phyloP scores from a whole-genome alignment of 2,329 filamentous ascomycete genomes.

The Zymoseptoria passerinii region DNA sequence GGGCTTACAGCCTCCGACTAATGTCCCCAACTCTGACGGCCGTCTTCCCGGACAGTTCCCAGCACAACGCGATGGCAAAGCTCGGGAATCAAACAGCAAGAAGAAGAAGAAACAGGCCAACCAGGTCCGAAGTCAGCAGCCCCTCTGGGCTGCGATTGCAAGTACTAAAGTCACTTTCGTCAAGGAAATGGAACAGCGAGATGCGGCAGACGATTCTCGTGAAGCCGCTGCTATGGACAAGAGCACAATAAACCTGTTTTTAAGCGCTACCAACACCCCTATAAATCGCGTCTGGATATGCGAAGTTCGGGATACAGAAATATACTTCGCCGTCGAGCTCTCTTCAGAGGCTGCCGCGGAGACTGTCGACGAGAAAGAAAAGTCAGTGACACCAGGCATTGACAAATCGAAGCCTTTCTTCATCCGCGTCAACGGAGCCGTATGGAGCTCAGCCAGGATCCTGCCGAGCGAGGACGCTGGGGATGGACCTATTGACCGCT shows the following conservation, averaged over 20 bases:
- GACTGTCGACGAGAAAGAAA: constrained; percentile 28
- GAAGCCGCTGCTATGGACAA: constrained; percentile 68
- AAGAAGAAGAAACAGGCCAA: constrained; percentile 87
- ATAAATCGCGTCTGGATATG: constrained; percentile 68
- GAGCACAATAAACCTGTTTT: constrained; percentile 53
- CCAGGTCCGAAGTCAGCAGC: constrained; percentile 81
- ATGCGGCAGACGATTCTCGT: constrained; percentile 62
- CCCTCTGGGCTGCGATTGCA: constrained; percentile 86
- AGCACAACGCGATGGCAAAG: constrained; percentile 45
- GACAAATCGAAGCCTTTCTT: constrained; percentile 69
- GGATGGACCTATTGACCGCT: constrained; percentile 43
- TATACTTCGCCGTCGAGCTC: constrained; percentile 52
- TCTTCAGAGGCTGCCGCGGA: constrained; percentile 21
- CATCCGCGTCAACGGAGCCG: constrained; percentile 68
- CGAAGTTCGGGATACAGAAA: constrained; percentile 68
- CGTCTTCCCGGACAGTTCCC: constrained; percentile 45
- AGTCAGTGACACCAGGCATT: constrained; percentile 40
- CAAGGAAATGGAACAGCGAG: constrained; percentile 68
- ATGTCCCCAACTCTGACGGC: constrained; percentile 36
- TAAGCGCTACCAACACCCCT: constrained; percentile 52
- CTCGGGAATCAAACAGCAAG: constrained; percentile 57
- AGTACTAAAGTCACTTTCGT: constrained; percentile 96
- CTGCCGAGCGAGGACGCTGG: constrained; percentile 31
- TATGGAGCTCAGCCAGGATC: constrained; percentile 72
- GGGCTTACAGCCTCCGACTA: constrained; percentile 17